phyloP scores from a whole-genome alignment of 164 flowering plant species.

The Litsea cubeba region DNA sequence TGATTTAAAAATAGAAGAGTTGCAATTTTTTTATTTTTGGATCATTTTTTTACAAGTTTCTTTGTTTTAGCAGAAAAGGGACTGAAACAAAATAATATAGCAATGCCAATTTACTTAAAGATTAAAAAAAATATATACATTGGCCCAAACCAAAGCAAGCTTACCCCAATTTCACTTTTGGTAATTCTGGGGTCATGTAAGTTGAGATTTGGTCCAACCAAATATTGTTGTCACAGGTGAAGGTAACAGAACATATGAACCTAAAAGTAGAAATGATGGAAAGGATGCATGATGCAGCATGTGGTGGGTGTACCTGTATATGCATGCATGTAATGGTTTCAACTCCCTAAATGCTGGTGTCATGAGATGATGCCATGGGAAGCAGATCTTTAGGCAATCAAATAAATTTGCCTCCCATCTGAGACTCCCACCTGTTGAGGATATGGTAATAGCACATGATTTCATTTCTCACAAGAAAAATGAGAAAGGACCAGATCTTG shows the following conservation, averaged over 20 bases:
- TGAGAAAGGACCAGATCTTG: background rate
- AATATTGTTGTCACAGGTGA: no score
- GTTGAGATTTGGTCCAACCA: background rate
- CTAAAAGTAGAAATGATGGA: background rate
- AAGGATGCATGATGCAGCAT: background rate
- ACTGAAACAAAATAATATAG: no score
- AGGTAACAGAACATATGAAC: no score
- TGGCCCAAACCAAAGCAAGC: background rate
- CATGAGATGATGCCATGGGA: background rate
- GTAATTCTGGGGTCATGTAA: background rate
- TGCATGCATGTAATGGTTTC: background rate
- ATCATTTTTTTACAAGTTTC: no score
- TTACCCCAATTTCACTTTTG: background rate
- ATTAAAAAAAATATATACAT: no score
- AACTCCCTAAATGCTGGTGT: background rate
- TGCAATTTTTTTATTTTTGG: no score
- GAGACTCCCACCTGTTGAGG: background rate
- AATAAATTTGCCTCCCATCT: background rate
- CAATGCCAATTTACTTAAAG: no score
- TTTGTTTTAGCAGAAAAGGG: no score
- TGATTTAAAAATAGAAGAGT: no score
- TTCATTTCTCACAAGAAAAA: background rate
- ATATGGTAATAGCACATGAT: background rate
- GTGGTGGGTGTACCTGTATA: background rate
- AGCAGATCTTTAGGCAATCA: background rate